Evolutionary conservation across 805 yeast genomes (phyloP).

Genomic region (Wickerhamiella bombiphila): DNA sequence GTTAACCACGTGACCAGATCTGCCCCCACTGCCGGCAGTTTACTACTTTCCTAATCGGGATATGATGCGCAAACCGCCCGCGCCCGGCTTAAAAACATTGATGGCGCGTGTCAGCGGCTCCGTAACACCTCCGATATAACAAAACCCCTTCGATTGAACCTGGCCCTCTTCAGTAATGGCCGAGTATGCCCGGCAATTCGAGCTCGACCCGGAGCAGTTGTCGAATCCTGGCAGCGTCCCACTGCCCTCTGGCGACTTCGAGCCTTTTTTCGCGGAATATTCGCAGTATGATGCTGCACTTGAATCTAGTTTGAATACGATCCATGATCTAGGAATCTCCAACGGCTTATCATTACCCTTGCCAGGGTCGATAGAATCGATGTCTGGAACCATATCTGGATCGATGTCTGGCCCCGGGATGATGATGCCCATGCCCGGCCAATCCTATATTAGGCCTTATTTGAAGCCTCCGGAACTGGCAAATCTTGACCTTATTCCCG

Average conservation of each 20-base stretch:
- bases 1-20: too few relatives aligned
- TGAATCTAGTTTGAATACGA: constrained; percentile 38
- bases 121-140: too few relatives aligned
- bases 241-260: constrained; percentile 41
- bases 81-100: too few relatives aligned
- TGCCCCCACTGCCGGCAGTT: too few relatives aligned
- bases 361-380: not conserved
- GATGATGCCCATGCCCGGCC: not conserved
- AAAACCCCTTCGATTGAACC: too few relatives aligned
- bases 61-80: too few relatives aligned
- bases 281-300: constrained; percentile 34
- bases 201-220: constrained; percentile 6
- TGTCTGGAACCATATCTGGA: not conserved
- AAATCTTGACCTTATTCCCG: not conserved
- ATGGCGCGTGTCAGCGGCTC: too few relatives aligned
- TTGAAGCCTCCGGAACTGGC: not conserved
- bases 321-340: constrained; percentile 57
- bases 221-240: constrained; percentile 24
- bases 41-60: too few relatives aligned
- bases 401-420: not conserved
- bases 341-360: too few relatives aligned
- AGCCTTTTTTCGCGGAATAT: constrained; percentile 31
- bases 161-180: too few relatives aligned
- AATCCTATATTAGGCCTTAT: too few relatives aligned
- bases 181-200: too few relatives aligned